Base-by-base conservation (phyloP, 2,329 filamentous ascomycete genomes). In the Clonostachys chloroleuca region DNA sequence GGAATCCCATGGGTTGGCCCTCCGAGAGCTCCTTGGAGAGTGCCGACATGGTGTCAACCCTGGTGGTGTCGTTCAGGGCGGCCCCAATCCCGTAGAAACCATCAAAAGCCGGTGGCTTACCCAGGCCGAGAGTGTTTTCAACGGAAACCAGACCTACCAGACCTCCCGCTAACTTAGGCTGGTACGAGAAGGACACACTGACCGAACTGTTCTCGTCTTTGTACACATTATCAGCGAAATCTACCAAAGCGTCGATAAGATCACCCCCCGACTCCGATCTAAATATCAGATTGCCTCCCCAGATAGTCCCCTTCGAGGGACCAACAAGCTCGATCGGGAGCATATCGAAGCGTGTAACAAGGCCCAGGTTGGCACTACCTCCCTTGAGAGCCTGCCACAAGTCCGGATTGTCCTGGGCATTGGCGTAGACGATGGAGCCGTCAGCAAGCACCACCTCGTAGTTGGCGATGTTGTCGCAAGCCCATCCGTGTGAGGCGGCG, bases 301-400 rank as follows among this genome's bases (percentile, higher is more conserved):
- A 65, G 5, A 65, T 53, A 3, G 54, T 53, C 3, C 60, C 60
- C 7, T 55, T 56, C 5, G 41, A 37, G 2, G 52, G 51, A 46
- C 62, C 54, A 6, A 47, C 53, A 17, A 59, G 61, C 18, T 59
- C 57, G 12, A 65, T 62, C 12, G 60, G 52, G n/a, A 56, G 51
- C 58, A 66, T 52, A 20, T 59, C 56, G 41, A 56, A 52, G 18
- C 51, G 51, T 6, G 66, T 60, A 12, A 62, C 51, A 14, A 65
- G 56, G n/a, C 68, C 70, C 39, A 72, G 68, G 51, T 74, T 75
- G 51, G 61, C 67, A n/a, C 62, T 59, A 24, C 70, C 72, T 6
- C 72, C 73, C 43, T 70, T 68, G 5, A 75, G 57, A 1, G 69
- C 72, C 49, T 60, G 63, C 56, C 60, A 75, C 2, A 76, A 60